Evolutionary conservation across 495 filamentous ascomycete species (phyloP).

Genomic region (Xylaria bambusicola): DNA sequence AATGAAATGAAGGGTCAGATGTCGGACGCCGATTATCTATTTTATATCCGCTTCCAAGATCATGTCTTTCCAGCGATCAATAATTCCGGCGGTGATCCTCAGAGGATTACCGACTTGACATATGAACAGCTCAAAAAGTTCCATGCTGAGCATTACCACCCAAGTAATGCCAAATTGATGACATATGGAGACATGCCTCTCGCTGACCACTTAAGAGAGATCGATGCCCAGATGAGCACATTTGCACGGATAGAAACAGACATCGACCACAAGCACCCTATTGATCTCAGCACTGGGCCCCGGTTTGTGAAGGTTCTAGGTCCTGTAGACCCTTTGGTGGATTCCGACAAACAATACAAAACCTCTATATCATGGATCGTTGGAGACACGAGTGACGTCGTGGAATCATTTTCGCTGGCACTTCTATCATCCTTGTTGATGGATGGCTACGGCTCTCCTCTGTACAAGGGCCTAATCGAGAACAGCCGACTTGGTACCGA

Average conservation of each 20-base stretch:
- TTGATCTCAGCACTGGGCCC: constrained; percentile 68
- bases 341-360: constrained; percentile 84
- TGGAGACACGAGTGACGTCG: constrained; percentile 74
- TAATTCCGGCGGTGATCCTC: constrained; percentile 94
- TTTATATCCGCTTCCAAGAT: constrained; percentile 90
- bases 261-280: constrained; percentile 70
- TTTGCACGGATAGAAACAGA: constrained; percentile 73
- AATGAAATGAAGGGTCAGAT: constrained; percentile 99
- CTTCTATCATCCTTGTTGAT: constrained; percentile 80
- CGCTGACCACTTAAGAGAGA: constrained; percentile 71
- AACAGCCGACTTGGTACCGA: constrained; percentile 87
- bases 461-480: constrained; percentile 90
- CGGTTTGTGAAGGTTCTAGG: constrained; percentile 70
- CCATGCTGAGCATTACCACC: constrained; percentile 90
- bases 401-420: constrained; percentile 83
- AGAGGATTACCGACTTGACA: constrained; percentile 92
- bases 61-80: constrained; percentile 91
- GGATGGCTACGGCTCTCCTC: constrained; percentile 91
- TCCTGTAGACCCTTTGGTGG: constrained; percentile 85
- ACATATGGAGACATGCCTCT: constrained; percentile 95
- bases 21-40: constrained; percentile 95
- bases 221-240: constrained; percentile 67
- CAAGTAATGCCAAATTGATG: constrained; percentile 91
- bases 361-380: constrained; percentile 92
- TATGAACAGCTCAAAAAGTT: constrained; percentile 83